phyloP scores from a whole-genome alignment of 148 eudicot species.

The Chenopodium formosanum region DNA sequence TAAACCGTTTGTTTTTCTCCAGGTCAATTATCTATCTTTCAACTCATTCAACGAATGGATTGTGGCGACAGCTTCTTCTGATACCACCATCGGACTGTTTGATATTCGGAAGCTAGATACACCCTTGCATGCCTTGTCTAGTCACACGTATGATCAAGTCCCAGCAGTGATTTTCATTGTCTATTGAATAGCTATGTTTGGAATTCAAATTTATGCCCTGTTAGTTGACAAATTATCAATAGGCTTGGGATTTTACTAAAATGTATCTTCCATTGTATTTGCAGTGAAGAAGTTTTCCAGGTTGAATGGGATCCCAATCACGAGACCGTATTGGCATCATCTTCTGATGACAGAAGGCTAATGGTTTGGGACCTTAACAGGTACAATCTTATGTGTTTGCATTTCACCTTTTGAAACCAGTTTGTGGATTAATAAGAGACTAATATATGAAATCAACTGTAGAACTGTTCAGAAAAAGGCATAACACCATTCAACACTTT shows the following conservation, averaged over 20 bases:
- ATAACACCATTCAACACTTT: not conserved
- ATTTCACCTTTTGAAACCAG: not conserved
- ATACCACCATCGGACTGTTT: conserved; percentile 84
- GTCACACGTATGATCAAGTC: conserved; percentile 60
- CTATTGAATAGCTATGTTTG: not conserved
- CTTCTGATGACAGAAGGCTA: conserved; percentile 89
- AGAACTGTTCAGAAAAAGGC: not conserved
- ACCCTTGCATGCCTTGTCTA: conserved; percentile 71
- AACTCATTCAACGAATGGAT: conserved; percentile 86
- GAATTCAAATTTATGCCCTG: not conserved
- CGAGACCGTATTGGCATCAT: conserved; percentile 86
- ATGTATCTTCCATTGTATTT: not conserved
- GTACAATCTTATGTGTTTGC: conserved; percentile 30
- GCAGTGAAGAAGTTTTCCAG: conserved; percentile 93
- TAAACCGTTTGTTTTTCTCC: conserved; percentile 6
- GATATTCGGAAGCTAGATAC: conserved; percentile 71
- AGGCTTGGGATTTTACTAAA: not conserved
- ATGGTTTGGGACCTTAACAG: conserved; percentile 99
- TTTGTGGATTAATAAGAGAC: not conserved
- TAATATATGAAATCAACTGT: not conserved
- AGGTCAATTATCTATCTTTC: conserved; percentile 95
- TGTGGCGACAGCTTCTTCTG: conserved; percentile 93
- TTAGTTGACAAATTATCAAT: not conserved
- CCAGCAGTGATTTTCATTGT: not conserved
- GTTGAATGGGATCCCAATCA: conserved; percentile 99